A percentile compares a stretch with the other conserved stretches of the same genome.
Evolutionary conservation across 352 stramenopile genomes (phyloP).

Genomic region (Phytophthora ohioensis): DNA sequence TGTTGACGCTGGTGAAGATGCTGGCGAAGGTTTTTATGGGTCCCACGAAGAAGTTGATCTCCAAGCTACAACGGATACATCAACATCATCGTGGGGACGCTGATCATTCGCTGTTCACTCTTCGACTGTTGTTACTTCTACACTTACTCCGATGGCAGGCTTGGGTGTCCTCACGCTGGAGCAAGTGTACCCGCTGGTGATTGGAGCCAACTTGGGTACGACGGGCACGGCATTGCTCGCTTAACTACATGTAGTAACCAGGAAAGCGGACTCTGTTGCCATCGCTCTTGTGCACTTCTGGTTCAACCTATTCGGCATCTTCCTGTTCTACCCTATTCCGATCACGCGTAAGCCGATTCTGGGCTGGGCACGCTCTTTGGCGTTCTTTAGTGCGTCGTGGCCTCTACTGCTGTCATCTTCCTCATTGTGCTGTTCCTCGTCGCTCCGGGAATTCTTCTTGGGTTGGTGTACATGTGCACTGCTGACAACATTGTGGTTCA

Average conservation of each 20-base stretch:
- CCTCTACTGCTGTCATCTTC: conserved; percentile 54
- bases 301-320: conserved; percentile 90
- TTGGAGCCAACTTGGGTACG: conserved; percentile 93
- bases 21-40: conserved; percentile 72
- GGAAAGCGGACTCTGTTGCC: conserved; percentile 70
- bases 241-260: conserved; percentile 66
- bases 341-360: conserved; percentile 86
- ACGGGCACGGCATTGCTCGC: conserved; percentile 88
- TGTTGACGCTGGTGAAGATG: conserved; percentile 55
- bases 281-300: conserved; percentile 91
- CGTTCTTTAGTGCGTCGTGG: conserved; percentile 59
- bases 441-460: conserved; percentile 47
- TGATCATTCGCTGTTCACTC: conserved; percentile 90
- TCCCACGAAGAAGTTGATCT: conserved; percentile 80
- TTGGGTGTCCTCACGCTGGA: conserved; percentile 88
- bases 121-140: conserved; percentile 90
- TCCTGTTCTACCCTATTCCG: conserved; percentile 91
- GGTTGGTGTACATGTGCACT: conserved; percentile 60
- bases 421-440: conserved; percentile 50
- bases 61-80: conserved; percentile 88
- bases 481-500: conserved; percentile 24
- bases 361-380: conserved; percentile 63
- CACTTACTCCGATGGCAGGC: conserved; percentile 87
- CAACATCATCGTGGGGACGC: conserved; percentile 81
- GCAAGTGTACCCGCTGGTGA: conserved; percentile 89